A percentile compares a stretch with the other conserved stretches of the same genome.
Conservation (phyloP, 768 basidiomycete species). For the Lentinula raphanica region DNA sequence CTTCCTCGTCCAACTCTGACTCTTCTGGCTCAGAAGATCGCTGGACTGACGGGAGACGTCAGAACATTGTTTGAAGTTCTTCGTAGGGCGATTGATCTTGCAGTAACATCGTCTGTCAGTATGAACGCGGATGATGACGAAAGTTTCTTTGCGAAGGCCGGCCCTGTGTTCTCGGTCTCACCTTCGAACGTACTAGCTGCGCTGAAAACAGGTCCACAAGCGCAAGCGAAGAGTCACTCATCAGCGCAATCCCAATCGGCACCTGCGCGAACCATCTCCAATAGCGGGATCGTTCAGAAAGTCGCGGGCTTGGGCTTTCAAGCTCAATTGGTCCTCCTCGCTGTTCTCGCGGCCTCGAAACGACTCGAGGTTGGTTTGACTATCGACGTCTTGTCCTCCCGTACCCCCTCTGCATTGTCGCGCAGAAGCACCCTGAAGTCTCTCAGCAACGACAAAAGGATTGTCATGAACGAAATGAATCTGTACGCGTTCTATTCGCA, state of each 20-base stretch:
- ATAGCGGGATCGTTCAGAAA: conserved; percentile 61
- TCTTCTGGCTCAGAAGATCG: conserved; percentile 77
- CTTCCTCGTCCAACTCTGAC: conserved; percentile 60
- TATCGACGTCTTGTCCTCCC: conserved; percentile 29
- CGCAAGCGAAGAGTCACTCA: conserved; percentile 11
- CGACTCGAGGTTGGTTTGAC: conserved; percentile 55
- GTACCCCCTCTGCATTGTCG: conserved; percentile 40
- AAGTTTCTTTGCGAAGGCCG: conserved; percentile 15
- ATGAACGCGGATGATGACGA: conserved; percentile 9
- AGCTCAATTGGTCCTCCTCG: conserved; percentile 63
- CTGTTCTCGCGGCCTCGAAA: conserved; percentile 59
- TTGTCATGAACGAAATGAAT: conserved; percentile 51
- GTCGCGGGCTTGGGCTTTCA: conserved; percentile 69
- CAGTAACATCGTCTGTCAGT: conserved; percentile 28
- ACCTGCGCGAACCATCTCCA: conserved; percentile 18
- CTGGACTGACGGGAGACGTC: conserved; percentile 79
- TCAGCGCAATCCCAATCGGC: conserved; percentile 14
- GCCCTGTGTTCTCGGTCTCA: conserved; percentile 36
- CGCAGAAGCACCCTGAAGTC: conserved; percentile 22
- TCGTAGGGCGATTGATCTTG: conserved; percentile 72
- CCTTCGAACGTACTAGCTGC: conserved; percentile 70
- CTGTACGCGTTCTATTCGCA: conserved; percentile 63
- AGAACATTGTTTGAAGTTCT: conserved; percentile 76
- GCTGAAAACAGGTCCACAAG: conserved; percentile 62
- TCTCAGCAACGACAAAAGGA: conserved; percentile 13